Evolutionary conservation across 2,329 filamentous ascomycete species (phyloP).

Genomic region (Colletotrichum viniferum): DNA sequence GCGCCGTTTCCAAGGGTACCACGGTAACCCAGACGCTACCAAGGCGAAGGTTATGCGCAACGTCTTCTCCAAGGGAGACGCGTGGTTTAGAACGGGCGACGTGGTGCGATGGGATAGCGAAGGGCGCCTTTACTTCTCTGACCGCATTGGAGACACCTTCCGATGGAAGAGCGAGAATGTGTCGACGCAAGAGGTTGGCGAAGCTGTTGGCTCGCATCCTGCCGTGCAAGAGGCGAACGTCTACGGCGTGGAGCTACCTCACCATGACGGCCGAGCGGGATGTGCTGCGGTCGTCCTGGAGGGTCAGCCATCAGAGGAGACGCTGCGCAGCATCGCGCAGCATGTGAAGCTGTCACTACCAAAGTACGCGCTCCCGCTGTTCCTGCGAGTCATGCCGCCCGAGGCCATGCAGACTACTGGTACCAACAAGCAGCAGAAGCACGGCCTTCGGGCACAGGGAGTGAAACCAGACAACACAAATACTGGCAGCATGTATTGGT

Average conservation of each 20-base stretch:
- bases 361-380: conserved; percentile 77
- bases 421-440: conserved; percentile 90
- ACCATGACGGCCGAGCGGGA: conserved; percentile 83
- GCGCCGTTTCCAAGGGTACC: conserved; percentile 81
- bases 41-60: conserved; percentile 75
- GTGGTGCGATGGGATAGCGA: conserved; percentile 73
- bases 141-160: conserved; percentile 80
- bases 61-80: conserved; percentile 77
- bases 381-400: conserved; percentile 69
- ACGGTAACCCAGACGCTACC: conserved; percentile 73
- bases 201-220: conserved; percentile 71
- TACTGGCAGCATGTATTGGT: conserved; percentile 64
- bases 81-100: conserved; percentile 86
- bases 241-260: conserved; percentile 79
- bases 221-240: conserved; percentile 80
- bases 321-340: conserved; percentile 63
- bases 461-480: conserved; percentile 67
- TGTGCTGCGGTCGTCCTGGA: conserved; percentile 74
- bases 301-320: conserved; percentile 41
- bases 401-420: conserved; percentile 71
- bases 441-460: conserved; percentile 71
- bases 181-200: conserved; percentile 81
- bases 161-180: conserved; percentile 87
- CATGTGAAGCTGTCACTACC: conserved; percentile 67
- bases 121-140: conserved; percentile 78